Evolutionary conservation across 805 yeast species (phyloP), one percentile per base, ranked within the genome.

Genomic region (Diddensiella transvaalensis): DNA sequence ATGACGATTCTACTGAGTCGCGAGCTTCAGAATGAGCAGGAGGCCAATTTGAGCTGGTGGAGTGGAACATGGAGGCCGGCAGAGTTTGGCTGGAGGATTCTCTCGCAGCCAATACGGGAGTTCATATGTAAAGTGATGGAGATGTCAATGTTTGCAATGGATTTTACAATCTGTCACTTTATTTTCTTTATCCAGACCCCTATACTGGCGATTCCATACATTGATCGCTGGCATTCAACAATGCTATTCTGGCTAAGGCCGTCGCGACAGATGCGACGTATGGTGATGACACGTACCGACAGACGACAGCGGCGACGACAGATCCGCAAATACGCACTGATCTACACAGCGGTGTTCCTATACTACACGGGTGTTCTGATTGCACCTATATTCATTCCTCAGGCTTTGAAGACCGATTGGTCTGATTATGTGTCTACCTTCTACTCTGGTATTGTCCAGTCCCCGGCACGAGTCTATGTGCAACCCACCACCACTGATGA

Each of bases 161-260:
- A 90, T 70, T 90, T 88, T 66, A 73, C 87, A 38, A 74, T 87
- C 59, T 95, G 96, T 46, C 97, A 90, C 63, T 61, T 83, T 56
- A 73, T 90, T 44, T 74, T 89, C 61, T 82, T 86, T 72, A 72
- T 79, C 56, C 96, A 89, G 71, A 76, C 84, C 64, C 97, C 97
- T 61, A 63, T 89, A 36, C 71, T 90, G 54, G 73, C 77, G 48
- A 71, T 88, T 58, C 98, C 98, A 61, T 76, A 78, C 61, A 71
- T 88, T 63, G 96, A 90, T 71, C 83, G 83, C 73, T 82, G 89
- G 86, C 98, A 90, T 68, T 85, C 96, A 29, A 78, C 87, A 59
- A 85, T 89, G 90, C 75, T 90, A 68, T 85, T 90, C 79, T 90
- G 98, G 98, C 80, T 90, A 71, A 84, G 84, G 67, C 97, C 96